Conservation (phyloP, 305 asterid species). For the Fraxinus sp. region DNA sequence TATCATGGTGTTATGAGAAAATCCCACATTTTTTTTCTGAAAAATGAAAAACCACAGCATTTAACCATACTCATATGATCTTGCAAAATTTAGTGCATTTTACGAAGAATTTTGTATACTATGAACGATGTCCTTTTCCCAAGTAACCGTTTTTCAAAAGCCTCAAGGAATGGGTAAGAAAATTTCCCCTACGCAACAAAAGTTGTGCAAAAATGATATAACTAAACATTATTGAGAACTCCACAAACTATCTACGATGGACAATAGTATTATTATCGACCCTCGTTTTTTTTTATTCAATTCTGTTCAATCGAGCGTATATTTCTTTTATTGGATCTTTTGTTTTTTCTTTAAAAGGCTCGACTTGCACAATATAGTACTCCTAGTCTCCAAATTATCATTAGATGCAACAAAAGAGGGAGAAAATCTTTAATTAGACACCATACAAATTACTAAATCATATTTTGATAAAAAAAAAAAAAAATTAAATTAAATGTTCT, state of each 20-base stretch:
- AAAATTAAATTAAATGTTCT: neutral
- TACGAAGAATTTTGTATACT: neutral
- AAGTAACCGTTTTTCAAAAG: neutral
- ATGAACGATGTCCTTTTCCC: neutral
- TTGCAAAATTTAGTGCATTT: neutral
- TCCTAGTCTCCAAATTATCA: neutral
- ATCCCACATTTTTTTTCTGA: neutral
- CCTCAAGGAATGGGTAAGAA: neutral
- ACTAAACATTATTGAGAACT: neutral
- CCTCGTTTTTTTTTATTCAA: neutral
- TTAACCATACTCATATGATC: neutral
- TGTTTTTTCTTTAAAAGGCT: neutral
- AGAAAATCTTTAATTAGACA: neutral
- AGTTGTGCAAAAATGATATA: conserved; percentile 10
- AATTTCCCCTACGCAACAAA: conserved; percentile 28
- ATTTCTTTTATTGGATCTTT: neutral
- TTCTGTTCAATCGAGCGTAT: neutral
- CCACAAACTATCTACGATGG: neutral
- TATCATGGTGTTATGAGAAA: neutral
- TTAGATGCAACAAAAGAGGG: neutral
- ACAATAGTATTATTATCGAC: neutral
- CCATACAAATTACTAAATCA: neutral
- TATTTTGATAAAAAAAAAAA: neutral
- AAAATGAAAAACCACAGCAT: neutral
- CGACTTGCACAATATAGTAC: neutral